Conservation (phyloP, 768 basidiomycete species). For the Psilocybe cyanescens region DNA sequence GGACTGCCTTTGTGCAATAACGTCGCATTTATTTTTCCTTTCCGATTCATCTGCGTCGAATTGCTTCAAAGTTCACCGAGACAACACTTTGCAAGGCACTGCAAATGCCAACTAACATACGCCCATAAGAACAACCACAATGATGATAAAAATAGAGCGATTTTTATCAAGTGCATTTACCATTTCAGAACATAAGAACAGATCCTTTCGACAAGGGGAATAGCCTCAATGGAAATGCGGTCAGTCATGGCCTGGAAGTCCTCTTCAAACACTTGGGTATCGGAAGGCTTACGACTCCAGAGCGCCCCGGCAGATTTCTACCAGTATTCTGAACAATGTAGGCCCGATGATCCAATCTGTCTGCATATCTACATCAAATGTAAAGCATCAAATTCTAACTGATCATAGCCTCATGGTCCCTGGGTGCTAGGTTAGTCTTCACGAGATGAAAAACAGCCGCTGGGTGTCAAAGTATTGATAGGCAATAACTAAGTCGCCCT, state of each 20-base stretch:
- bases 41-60: not conserved
- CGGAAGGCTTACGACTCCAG: not conserved
- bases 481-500: too few species aligned
- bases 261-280: too few species aligned
- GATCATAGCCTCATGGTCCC: too few species aligned
- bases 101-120: not conserved
- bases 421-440: too few species aligned
- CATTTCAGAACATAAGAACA: too few species aligned
- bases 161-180: not conserved
- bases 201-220: too few species aligned
- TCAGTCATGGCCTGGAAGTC: too few species aligned
- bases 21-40: not conserved
- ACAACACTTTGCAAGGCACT: not conserved
- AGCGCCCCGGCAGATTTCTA: not conserved
- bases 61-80: not conserved
- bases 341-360: not conserved
- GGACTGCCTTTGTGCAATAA: not conserved
- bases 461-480: too few species aligned
- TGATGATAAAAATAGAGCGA: not conserved
- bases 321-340: not conserved
- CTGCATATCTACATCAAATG: too few species aligned
- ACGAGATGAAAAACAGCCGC: too few species aligned
- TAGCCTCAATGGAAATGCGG: too few species aligned
- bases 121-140: not conserved
- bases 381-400: too few species aligned